A percentile compares a stretch with the other conserved stretches of the same genome.
Evolutionary conservation across 2,329 filamentous ascomycete genomes (phyloP).

Genomic region (Lasiodiplodia theobromae): DNA sequence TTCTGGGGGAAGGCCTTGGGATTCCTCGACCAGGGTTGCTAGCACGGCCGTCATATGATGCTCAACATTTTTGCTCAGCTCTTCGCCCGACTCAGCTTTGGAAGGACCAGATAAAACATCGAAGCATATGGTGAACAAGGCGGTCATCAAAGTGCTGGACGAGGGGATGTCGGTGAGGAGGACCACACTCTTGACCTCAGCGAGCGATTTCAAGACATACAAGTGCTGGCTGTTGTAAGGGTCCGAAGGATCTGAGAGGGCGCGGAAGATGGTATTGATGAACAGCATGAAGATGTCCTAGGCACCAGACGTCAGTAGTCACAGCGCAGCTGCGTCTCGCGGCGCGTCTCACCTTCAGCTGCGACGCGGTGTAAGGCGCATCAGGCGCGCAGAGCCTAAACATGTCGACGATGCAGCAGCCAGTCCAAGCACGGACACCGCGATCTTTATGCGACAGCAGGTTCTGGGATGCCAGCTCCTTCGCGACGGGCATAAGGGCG

Average conservation of each 20-base stretch:
- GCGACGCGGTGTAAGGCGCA: slow-evolving; percentile 88
- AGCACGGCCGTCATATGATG: slow-evolving; percentile 89
- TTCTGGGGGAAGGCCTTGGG: slow-evolving; percentile 74
- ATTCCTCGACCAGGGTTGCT: slow-evolving; percentile 86
- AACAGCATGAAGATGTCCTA: slow-evolving; percentile 94
- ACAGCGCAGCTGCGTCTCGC: background rate
- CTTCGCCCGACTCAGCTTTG: slow-evolving; percentile 77
- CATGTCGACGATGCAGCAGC: slow-evolving; percentile 91
- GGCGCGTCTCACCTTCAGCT: slow-evolving; percentile 75
- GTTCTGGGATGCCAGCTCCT: slow-evolving; percentile 82
- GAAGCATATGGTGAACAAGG: slow-evolving; percentile 88
- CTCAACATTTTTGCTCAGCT: slow-evolving; percentile 90
- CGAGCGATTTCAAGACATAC: slow-evolving; percentile 86
- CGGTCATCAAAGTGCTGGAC: slow-evolving; percentile 75
- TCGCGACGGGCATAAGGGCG: slow-evolving; percentile 84
- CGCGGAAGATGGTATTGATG: slow-evolving; percentile 80
- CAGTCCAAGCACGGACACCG: slow-evolving; percentile 87
- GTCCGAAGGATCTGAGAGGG: slow-evolving; percentile 83
- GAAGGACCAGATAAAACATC: slow-evolving; percentile 85
- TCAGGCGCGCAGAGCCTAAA: slow-evolving; percentile 91
- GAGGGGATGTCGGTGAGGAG: slow-evolving; percentile 87
- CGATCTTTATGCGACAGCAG: slow-evolving; percentile 90
- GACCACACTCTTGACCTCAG: slow-evolving; percentile 93
- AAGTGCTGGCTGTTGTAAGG: slow-evolving; percentile 94
- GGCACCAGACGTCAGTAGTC: slow-evolving; percentile 16